phyloP scores from a whole-genome alignment of 352 stramenopile species.

The Globisporangium heterothallicum region DNA sequence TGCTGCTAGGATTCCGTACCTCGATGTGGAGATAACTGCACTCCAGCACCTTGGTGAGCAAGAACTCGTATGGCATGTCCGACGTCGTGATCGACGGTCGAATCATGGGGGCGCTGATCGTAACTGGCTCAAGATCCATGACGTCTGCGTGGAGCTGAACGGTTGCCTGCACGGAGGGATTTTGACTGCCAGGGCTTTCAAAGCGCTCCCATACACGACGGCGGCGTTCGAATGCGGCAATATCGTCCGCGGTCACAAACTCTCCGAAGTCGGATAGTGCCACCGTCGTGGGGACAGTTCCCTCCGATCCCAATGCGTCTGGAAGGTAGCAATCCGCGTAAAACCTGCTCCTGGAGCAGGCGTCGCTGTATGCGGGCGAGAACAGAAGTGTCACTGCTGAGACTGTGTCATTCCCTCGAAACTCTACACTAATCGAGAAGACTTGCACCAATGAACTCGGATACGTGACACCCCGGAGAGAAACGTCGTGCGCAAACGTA shows the following conservation, averaged over 20 bases:
- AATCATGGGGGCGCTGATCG: slow-evolving; percentile 24
- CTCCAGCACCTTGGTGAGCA: slow-evolving; percentile 34
- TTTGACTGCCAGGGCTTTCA: not conserved
- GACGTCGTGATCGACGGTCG: slow-evolving; percentile 27
- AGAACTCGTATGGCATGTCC: slow-evolving; percentile 23
- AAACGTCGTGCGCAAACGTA: slow-evolving; percentile 34
- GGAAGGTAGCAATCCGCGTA: slow-evolving; percentile 36
- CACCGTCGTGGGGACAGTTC: slow-evolving; percentile 1
- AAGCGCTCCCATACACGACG: slow-evolving; percentile 22
- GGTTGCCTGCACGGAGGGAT: slow-evolving; percentile 11
- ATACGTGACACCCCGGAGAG: slow-evolving; percentile 8
- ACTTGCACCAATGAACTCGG: slow-evolving; percentile 4
- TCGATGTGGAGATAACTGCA: slow-evolving; percentile 20
- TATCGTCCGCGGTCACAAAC: slow-evolving; percentile 23
- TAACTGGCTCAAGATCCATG: slow-evolving; percentile 25
- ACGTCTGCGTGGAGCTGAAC: slow-evolving; percentile 34
- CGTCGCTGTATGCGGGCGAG: slow-evolving; percentile 21
- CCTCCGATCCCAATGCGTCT: not conserved
- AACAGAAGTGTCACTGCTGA: slow-evolving; percentile 19
- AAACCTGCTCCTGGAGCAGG: slow-evolving; percentile 23
- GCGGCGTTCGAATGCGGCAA: slow-evolving; percentile 27
- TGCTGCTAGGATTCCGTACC: slow-evolving; percentile 46
- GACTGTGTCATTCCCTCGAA: not conserved
- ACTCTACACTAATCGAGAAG: not conserved
- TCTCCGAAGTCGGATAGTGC: slow-evolving; percentile 35